Evolutionary conservation across 805 yeast genomes (phyloP).

Genomic region (Kluyveromyces nonfermentans): DNA sequence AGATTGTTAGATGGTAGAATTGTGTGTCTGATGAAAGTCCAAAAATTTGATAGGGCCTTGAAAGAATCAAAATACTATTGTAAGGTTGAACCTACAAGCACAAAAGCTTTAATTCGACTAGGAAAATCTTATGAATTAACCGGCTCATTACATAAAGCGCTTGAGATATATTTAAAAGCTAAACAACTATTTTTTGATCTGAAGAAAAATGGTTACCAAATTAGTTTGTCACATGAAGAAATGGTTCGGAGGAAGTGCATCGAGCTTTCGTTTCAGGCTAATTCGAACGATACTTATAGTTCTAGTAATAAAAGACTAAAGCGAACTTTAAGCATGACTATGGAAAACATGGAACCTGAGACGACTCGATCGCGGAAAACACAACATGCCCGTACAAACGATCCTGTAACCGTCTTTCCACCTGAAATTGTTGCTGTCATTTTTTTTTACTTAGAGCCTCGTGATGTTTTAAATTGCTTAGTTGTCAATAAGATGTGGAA

Average conservation of each 20-base stretch:
- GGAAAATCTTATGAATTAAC: slow-evolving; percentile 1
- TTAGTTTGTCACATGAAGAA: neutral
- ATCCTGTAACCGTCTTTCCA: slow-evolving; percentile 18
- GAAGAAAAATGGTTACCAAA: neutral
- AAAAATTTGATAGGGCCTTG: slow-evolving; percentile 16
- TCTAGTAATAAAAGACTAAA: neutral
- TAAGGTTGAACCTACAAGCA: slow-evolving; percentile 1
- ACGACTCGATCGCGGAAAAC: neutral
- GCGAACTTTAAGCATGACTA: neutral
- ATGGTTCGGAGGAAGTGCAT: neutral
- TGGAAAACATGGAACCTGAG: neutral
- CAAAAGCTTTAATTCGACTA: slow-evolving; percentile 1
- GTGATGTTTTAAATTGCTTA: slow-evolving; percentile 13
- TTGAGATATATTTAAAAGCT: neutral
- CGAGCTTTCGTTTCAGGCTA: neutral
- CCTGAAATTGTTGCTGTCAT: slow-evolving; percentile 18
- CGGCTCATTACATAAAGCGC: neutral
- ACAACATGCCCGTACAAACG: neutral
- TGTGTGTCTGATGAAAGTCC: slow-evolving; percentile 23
- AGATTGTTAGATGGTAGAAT: slow-evolving; percentile 21
- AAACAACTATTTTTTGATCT: neutral
- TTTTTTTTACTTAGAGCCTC: slow-evolving; percentile 11
- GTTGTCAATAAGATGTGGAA: slow-evolving; percentile 19
- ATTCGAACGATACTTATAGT: too few relatives aligned
- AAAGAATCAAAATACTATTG: slow-evolving; percentile 7